Evolutionary conservation across 2,329 filamentous ascomycete genomes (phyloP).

Genomic region (Pseudogymnoascus sp.): DNA sequence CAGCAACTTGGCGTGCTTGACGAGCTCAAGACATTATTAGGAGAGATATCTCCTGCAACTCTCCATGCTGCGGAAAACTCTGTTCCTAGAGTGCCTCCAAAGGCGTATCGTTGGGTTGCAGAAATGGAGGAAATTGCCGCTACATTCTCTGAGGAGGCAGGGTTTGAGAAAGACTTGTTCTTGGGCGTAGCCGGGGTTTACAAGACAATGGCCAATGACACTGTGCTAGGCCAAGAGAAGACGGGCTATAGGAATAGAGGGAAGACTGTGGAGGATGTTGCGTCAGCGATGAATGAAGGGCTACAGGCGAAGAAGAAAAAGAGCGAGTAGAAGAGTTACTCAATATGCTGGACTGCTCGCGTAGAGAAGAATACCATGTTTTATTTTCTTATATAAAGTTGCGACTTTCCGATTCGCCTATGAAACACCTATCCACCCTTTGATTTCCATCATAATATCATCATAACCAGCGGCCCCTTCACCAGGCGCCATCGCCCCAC

Average conservation of each 20-base stretch:
- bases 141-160: constrained; percentile 58
- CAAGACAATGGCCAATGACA: constrained; percentile 52
- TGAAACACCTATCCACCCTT: constrained; percentile 4
- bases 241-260: constrained; percentile 50
- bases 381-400: constrained; percentile 5
- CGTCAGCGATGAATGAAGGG: constrained; percentile 41
- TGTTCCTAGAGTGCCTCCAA: constrained; percentile 58
- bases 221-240: constrained; percentile 52
- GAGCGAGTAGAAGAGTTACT: constrained; percentile 16
- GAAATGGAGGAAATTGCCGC: constrained; percentile 72
- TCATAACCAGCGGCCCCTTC: not conserved
- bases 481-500: constrained; percentile 52
- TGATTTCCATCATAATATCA: constrained; percentile 3
- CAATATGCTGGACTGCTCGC: not conserved
- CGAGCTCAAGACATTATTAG: constrained; percentile 51
- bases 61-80: constrained; percentile 41
- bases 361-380: not conserved
- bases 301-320: constrained; percentile 37
- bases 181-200: constrained; percentile 55
- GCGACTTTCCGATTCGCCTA: constrained; percentile 2
- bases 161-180: constrained; percentile 52
- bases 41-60: constrained; percentile 40
- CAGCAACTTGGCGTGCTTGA: constrained; percentile 53
- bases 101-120: constrained; percentile 70
- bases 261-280: constrained; percentile 51